Evolutionary conservation across 805 yeast genomes (phyloP).

Genomic region (Vanderwaltozyma tropicalis): DNA sequence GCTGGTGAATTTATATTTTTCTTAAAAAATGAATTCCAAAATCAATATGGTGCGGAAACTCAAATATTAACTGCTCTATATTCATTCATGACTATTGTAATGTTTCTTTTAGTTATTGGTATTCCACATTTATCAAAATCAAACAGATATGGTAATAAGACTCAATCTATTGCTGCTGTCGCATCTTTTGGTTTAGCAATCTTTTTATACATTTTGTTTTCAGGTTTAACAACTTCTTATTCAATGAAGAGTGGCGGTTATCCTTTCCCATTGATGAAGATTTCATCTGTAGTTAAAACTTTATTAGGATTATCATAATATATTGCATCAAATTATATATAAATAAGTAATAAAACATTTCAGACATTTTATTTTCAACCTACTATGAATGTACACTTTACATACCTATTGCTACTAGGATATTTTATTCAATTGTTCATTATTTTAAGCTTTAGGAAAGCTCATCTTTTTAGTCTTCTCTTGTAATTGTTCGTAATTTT

Average conservation of each 20-base stretch:
- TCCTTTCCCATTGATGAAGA: conserved; percentile 41
- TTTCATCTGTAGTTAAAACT: not conserved
- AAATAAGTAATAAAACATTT: too few relatives aligned
- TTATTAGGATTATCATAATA: too few relatives aligned
- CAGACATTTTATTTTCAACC: too few relatives aligned
- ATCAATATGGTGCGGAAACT: conserved; percentile 80
- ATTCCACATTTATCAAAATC: conserved; percentile 32
- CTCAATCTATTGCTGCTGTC: conserved; percentile 33
- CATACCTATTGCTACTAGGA: too few relatives aligned
- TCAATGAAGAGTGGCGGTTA: conserved; percentile 60
- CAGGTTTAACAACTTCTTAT: conserved; percentile 56
- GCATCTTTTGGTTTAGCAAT: conserved; percentile 37
- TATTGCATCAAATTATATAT: too few relatives aligned
- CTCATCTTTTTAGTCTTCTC: conserved; percentile 1
- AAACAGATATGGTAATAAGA: conserved; percentile 25
- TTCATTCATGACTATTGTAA: conserved; percentile 52
- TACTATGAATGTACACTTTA: too few relatives aligned
- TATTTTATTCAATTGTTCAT: too few relatives aligned
- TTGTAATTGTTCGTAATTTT: not conserved
- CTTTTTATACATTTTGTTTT: conserved; percentile 46
- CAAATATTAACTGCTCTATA: conserved; percentile 70
- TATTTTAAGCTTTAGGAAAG: not conserved
- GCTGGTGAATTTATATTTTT: conserved; percentile 40
- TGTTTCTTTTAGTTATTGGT: conserved; percentile 48
- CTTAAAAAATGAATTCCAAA: conserved; percentile 51